Base-by-base conservation (phyloP, 2,329 filamentous ascomycete genomes). In the Aspergillus viridinutans region DNA sequence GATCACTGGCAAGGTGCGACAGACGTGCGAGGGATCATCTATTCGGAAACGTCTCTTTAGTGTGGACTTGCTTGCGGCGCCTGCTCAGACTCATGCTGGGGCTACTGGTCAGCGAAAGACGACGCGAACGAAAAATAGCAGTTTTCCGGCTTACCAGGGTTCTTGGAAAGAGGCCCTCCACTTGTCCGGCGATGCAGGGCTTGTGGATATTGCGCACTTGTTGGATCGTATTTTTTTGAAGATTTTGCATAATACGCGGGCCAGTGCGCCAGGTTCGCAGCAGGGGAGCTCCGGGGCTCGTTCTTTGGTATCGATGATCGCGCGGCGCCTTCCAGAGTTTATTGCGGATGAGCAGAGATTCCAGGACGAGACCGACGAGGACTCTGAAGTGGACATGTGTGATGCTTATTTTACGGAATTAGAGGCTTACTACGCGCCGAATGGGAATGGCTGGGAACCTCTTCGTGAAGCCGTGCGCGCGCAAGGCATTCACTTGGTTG, bases 341-440 rank as follows among this genome's bases (percentile, higher is more conserved):
- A 74, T 77, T 49, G 63, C 69, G 17, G 61, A 65, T 4, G 75
- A 77, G 55, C 74, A 76, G 58, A 62, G 64, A 45, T 57, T 65
- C 45, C 67, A 74, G 38, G 64, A 76, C 56, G 67, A 71, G 23
- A 50, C 58, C 23, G 69, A 72, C 3, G 65, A 68, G n/a, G 64
- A 72, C 42, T 63, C 64, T 4, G 70, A 73, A 20, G 65, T 71
- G 42, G 69, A 77, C 61, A 74, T 76, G 70, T 75, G 71, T 32
- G 69, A 74, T 65, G 68, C 67, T 51, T 74, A 76, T 55, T 75
- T 76, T 58, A 76, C 74, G 6, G 73, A 77, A 56, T 56, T 77
- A 52, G 74, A 77, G 57, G 61, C 66, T 29, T 69, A 69, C 50
- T 77, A 76, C 63, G 69, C 73, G 2, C 67, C 69, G 12, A 58